Conservation (phyloP, 306 rosid species). For the Glycine soja region DNA sequence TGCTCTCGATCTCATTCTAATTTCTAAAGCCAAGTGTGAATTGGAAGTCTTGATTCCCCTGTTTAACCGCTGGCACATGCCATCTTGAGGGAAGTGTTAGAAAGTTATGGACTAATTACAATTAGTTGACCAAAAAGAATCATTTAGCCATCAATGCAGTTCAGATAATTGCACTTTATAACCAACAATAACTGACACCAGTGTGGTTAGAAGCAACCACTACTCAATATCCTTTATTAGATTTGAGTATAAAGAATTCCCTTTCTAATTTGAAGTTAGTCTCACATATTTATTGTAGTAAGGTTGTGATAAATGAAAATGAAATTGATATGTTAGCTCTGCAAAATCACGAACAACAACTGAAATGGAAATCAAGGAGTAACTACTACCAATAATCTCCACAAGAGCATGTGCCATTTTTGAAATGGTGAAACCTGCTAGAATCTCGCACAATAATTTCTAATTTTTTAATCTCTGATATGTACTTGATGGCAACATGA, state of each 20-base stretch:
- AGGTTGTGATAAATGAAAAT: conserved; percentile 14
- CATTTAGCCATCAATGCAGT: conserved; percentile 10
- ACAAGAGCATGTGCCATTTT: conserved; percentile 79
- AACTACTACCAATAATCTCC: conserved; percentile 75
- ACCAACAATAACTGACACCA: background rate
- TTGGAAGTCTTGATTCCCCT: too few species aligned
- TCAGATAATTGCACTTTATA: background rate
- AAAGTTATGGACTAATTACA: background rate
- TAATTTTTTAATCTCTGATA: conserved; percentile 61
- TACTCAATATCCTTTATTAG: background rate
- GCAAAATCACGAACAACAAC: conserved; percentile 27
- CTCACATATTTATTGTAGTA: background rate
- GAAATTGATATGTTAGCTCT: conserved; percentile 25
- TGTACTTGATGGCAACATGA: conserved; percentile 79
- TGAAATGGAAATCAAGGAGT: conserved; percentile 31
- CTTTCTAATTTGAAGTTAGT: background rate
- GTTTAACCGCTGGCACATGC: too few species aligned
- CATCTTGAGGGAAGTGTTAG: too few species aligned
- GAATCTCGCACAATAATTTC: conserved; percentile 74
- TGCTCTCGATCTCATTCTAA: too few species aligned
- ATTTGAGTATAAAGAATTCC: background rate
- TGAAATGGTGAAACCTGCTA: conserved; percentile 91
- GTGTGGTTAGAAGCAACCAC: background rate
- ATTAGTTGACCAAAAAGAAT: background rate
- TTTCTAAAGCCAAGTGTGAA: too few species aligned